Evolutionary conservation across 257 asterid species (phyloP), one percentile per base, ranked within the genome.

Genomic region (Phtheirospermum japonicum): DNA sequence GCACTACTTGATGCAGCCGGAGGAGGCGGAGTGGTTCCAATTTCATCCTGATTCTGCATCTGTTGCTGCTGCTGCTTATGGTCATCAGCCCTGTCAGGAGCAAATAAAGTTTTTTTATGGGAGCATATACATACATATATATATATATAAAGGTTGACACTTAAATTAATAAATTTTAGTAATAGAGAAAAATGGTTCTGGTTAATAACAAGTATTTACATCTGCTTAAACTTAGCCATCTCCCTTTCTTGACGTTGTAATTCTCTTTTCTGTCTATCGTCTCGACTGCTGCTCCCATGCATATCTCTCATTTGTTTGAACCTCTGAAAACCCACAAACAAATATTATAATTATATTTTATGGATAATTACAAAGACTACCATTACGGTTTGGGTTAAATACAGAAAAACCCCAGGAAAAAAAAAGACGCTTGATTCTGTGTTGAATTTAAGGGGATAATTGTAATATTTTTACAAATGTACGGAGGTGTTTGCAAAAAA

Each of bases 221-320:
- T 93, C 70, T 87, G 97, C 60, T 77, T 77, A 73, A 85, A 85
- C 78, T 93, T 93, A 34, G 91, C 96, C 87, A 93, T 82, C 80
- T 89, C 97, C 83, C 65, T 85, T 63, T 89, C 96, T 73, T 82
- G 94, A 48, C 96, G 97, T 60, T 87, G 96, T 58, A 85, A 93
- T 68, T 89, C 97, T 74, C 99, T 78, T 83, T 89, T 93, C 71
- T 89, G 96, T 54, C 97, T 87, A 80, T 93, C 96, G 31, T 93
- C 97, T 18, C 95, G 94, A 54, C 93, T 71, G 84, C 95, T 89
- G 78, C 88, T 89, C 75, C 97, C 99, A 53, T 93, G 99, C 99
- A 89, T 93, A 58, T 87, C 97, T 78, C 80, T 87, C 99, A 93
- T 93, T 78, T 93, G 86, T 69, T 89, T 93, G 87, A 93, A 93